Evolutionary conservation across 1,139 yeast species (phyloP), one percentile per base, ranked within the genome.

Genomic region (Taiozyma sp.): DNA sequence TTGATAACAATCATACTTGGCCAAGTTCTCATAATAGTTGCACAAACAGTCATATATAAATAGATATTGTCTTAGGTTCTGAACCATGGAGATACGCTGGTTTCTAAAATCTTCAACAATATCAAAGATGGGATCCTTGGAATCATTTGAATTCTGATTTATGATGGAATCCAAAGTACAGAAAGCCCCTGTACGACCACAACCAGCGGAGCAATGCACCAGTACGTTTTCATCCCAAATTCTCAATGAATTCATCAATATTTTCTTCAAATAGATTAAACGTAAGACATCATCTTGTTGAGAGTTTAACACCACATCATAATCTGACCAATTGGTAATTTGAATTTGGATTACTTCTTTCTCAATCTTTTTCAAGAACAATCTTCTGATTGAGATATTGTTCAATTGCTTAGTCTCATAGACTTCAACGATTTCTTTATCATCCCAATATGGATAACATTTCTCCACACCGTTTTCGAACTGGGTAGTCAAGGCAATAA

Each of bases 121-220:
- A 58, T 69, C 64, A 37, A 66, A 68, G 8, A 88, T 72, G 34
- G 84, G 75, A 66, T 85, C 93, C 46, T 44, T 34, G 16, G 43
- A 19, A 22, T 59, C 61, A n/a, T 56, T 60, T 32, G 59, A 53
- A 19, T 63, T 52, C 49, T 64, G 61, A n/a, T 69, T 65, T 21
- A 70, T 56, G 14, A 69, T 63, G 1, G 73, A 74, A 64, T 88
- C 96, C 30, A 87, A 75, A 0, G 93, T 75, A 58, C 93, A 85
- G 59, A 87, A 84, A 1, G 95, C 85, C 1, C 96, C 96, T 1
- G 96, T 88, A 55, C 96, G 77, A 4, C 96, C 96, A 68, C 96
- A 88, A 0, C 96, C 96, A 0, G 96, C 96, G 6, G 91, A 83
- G 65, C 96, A 88, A 66, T 88, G 96, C 9, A 88, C 88, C 32